Base-by-base conservation (phyloP, 2,329 filamentous ascomycete genomes). In the Fusarium algeriense region DNA sequence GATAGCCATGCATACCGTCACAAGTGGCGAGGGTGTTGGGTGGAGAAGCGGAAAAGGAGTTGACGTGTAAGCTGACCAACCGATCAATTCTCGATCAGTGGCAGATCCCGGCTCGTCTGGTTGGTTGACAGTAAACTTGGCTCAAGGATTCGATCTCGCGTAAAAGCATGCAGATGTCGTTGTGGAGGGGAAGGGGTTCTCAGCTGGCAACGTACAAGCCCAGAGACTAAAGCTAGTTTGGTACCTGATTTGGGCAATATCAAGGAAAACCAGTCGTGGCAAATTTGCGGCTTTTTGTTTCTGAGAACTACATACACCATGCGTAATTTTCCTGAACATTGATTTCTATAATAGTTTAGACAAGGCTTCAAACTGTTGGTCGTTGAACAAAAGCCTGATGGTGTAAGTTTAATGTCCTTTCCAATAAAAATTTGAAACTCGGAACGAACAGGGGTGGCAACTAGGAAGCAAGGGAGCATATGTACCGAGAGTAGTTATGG, bases 11-110 rank as follows among this genome's bases (percentile, higher is more conserved):
- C 48, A 55, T 67, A 44, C 32, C 34, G 63, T 60, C 30, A 35
- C 45, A 38, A 45, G 58, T 68, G 57, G 67, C 44, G 50, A 57
- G 37, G 57, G 30, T 35, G 32, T 30, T 26, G 45, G 48, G 67
- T 67, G 41, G 67, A 49, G 60, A 46, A 38, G 30, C 40, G 37
- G 58, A 38, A 40, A 59, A 54, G 49, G 49, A 56, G 46, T 64
- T 67, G 48, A 69, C 44, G 44, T 71, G 63, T 71, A 71, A 70
- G 64, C 55, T 71, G 59, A 48, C 55, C 49, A 44, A 69, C 69
- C 55, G 59, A 65, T 69, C 50, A 60, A 64, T 67, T 50, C 46
- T 65, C 60, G 59, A 64, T 69, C 44, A 60, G 32, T 54, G 50
- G 30, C 20, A 61, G 60, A 53, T 52, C 41, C 50, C 32, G 19